Evolutionary conservation across 345 rosid genomes (phyloP).

Genomic region (Aquilaria malaccensis): DNA sequence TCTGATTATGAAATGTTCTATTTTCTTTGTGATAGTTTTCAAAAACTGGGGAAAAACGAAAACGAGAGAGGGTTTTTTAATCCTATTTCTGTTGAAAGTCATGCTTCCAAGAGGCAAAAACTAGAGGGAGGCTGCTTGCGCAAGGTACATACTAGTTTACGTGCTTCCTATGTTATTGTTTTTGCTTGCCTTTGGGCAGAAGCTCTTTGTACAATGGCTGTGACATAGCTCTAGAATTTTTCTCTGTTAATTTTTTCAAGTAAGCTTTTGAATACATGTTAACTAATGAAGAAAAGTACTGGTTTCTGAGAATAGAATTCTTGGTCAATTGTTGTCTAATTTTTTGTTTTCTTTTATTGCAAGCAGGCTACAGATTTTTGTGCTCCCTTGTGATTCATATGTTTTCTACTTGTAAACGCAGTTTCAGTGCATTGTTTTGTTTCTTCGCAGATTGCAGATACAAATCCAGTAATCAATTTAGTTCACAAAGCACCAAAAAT

Average conservation of each 20-base stretch:
- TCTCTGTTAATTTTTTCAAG: too few relatives aligned
- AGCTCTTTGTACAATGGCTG: too few relatives aligned
- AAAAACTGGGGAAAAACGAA: conserved; percentile 25
- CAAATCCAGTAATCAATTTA: conserved; percentile 46
- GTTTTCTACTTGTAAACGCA: background rate
- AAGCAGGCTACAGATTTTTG: too few relatives aligned
- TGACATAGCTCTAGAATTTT: too few relatives aligned
- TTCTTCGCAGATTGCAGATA: conserved; percentile 49
- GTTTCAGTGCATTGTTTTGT: background rate
- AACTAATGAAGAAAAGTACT: too few relatives aligned
- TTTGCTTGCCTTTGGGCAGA: too few relatives aligned
- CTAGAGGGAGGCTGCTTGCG: conserved; percentile 74
- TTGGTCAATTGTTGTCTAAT: too few relatives aligned
- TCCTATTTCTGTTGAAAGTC: conserved; percentile 56
- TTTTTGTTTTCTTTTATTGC: too few relatives aligned
- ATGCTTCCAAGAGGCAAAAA: conserved; percentile 94
- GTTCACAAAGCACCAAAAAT: conserved; percentile 74
- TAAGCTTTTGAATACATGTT: too few relatives aligned
- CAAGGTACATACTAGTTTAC: conserved; percentile 39
- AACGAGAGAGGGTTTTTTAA: conserved; percentile 37
- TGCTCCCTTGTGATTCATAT: too few relatives aligned
- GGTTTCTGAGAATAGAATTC: too few relatives aligned
- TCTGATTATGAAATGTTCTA: background rate
- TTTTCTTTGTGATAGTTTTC: conserved; percentile 29
- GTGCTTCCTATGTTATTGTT: background rate